Evolutionary conservation across 148 eudicot genomes (phyloP), one percentile per base, ranked within the genome.

Genomic region (Rhododendron griersonianum): DNA sequence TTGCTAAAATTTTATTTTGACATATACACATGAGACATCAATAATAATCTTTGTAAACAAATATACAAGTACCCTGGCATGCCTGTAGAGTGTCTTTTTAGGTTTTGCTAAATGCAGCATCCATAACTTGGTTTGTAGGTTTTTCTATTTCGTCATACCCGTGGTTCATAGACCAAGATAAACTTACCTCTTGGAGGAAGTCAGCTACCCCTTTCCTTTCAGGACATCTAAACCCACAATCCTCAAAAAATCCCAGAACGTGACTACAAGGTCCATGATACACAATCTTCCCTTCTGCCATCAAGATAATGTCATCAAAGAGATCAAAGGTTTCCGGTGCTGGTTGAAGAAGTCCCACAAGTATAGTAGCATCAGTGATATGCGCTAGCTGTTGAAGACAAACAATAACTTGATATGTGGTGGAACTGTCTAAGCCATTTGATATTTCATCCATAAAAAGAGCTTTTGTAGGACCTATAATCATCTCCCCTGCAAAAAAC

Each of bases 331-430:
- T 91, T 86, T 96, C 99, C 59, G 98, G 98, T 50, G 98, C 90
- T 45, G 99, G 98, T 89, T 96, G 99, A 89, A 96, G 98, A 88
- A 96, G 98, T 48, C 98, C 87, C 48, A 95, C 83, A n/a, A 95
- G 69, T 79, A 94, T 90, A 21, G 98, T 92, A 55, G 94, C 93
- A 86, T 94, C 93, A 6, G 94, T 86, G 82, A 93, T 84, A 87
- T 95, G 99, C 47, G 93, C 94, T 37, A 93, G 84, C 81, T 95
- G 98, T 85, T 91, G 94, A 81, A 95, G 92, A 83, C 91, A 93
- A 41, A 92, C 69, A 74, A 95, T 88, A 79, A 96, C 92, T 87
- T 96, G 97, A 87, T 89, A 94, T 67, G 97, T 93, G 51, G 98
- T 96, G 84, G 97, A 95, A 84, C 98, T 96, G 89, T 96, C 99